Conservation (phyloP, 768 basidiomycete species). For the Trametes elegans region DNA sequence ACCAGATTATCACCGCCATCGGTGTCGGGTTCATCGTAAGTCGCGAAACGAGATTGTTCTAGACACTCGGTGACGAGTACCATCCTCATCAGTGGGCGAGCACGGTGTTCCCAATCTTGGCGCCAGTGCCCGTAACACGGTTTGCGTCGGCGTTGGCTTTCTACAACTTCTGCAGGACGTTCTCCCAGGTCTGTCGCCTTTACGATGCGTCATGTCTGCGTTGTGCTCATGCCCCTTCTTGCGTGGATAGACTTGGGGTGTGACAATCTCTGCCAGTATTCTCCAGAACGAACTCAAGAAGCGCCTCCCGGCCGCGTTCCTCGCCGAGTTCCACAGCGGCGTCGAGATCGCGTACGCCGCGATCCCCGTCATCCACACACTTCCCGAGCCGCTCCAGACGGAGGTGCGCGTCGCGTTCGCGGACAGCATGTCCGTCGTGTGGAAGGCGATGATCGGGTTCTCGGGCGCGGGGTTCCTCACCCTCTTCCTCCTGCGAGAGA, state of each 20-base stretch:
- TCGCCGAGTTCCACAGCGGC: conserved; percentile 21
- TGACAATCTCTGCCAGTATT: conserved; percentile 34
- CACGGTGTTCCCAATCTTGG: conserved; percentile 32
- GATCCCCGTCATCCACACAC: conserved; percentile 28
- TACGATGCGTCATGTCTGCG: no score
- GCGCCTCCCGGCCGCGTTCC: conserved; percentile 30
- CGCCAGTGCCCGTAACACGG: conserved; percentile 31
- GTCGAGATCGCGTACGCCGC: conserved; percentile 26
- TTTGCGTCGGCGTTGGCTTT: conserved; percentile 37
- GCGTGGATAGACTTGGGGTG: conserved; percentile 29
- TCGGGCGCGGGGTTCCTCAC: conserved; percentile 28
- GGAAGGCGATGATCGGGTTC: conserved; percentile 33
- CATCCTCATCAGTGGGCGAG: conserved; percentile 17
- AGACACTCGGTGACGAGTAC: neutral
- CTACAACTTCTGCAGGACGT: conserved; percentile 26
- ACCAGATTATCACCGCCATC: conserved; percentile 24
- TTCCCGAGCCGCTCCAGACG: conserved; percentile 24
- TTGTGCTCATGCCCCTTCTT: neutral
- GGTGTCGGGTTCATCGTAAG: conserved; percentile 21
- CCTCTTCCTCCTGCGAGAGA: conserved; percentile 26
- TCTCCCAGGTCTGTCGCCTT: conserved; percentile 17
- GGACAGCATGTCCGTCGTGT: conserved; percentile 28
- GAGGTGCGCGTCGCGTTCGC: conserved; percentile 33
- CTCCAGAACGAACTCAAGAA: conserved; percentile 36
- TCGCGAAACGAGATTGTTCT: no score